Evolutionary conservation across 257 asterid species (phyloP).

Genomic region (Ligustrum vulgare): DNA sequence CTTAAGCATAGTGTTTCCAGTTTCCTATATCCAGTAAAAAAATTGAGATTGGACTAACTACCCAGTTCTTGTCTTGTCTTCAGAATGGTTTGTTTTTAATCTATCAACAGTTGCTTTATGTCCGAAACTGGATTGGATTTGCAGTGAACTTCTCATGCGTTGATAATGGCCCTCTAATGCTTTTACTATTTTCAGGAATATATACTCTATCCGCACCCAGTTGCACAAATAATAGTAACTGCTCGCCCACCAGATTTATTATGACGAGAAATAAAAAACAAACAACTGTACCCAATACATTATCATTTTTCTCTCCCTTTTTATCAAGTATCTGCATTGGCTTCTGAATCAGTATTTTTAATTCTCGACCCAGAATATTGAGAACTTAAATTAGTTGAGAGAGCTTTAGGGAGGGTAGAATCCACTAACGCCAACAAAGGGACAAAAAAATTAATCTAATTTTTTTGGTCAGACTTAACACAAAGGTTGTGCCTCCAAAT

Average conservation of each 20-base stretch:
- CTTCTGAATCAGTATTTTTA: background rate
- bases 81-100: background rate
- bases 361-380: too few species aligned
- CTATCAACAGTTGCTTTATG: background rate
- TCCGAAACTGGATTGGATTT: background rate
- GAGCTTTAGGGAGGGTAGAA: too few species aligned
- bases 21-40: background rate
- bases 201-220: background rate
- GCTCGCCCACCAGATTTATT: background rate
- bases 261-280: background rate
- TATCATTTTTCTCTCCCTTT: background rate
- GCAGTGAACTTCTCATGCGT: background rate
- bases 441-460: background rate
- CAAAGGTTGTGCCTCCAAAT: background rate
- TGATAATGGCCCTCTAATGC: background rate
- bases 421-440: background rate
- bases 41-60: background rate
- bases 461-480: background rate
- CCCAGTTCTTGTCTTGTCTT: background rate
- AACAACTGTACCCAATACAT: background rate
- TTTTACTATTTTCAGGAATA: background rate
- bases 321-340: background rate
- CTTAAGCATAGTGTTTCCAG: background rate
- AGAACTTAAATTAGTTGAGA: too few species aligned
- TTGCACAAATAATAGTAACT: background rate